Base-by-base conservation (phyloP, 805 yeast species). In the Saccharomyces mikatae region DNA sequence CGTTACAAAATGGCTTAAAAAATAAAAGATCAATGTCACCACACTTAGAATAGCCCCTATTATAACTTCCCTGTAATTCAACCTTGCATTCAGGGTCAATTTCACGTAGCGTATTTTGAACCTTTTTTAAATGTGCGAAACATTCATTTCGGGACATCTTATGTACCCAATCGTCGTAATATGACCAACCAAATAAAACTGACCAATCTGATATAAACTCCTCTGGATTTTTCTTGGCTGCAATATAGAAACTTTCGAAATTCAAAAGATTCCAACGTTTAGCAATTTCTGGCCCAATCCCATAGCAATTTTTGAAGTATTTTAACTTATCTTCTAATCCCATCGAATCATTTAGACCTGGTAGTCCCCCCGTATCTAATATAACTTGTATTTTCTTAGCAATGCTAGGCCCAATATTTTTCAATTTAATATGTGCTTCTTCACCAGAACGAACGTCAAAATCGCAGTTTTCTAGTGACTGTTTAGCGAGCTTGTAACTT, bases 11-110 rank as follows among this genome's bases (percentile, higher is more conserved):
- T 22, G 56, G 54, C 46, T 65, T 68, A 48, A 57, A 66, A 28
- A 69, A 61, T 21, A 68, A 54, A n/a, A 67, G 54, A 56, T 69
- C 72, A 30, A 69, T 59, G 52, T 69, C 72, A 22, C 71, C 71
- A 53, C 69, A 64, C 3, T 36, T 52, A 9, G 51, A 51, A 1
- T 55, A 54, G 9, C 66, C 71, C 22, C 72, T 58, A 29, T 54
- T 52, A 48, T 64, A 69, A 50, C 71, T 67, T 1, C 72, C 72
- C 48, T 62, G 66, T 10, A 67, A 50, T 51, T 66, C 71, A 11
- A 63, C 62, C 31, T 51, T 32, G 30, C 61, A 60, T 6, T 47
- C 24, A 2, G 58, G 52, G 28, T 67, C 68, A 2, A 69, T 53
- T 4, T 26, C 21, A 22, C 51, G 29, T 11, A 68, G 30, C 41